Evolutionary conservation across 2,329 filamentous ascomycete genomes (phyloP).

Genomic region (Trichoderma asperellum): DNA sequence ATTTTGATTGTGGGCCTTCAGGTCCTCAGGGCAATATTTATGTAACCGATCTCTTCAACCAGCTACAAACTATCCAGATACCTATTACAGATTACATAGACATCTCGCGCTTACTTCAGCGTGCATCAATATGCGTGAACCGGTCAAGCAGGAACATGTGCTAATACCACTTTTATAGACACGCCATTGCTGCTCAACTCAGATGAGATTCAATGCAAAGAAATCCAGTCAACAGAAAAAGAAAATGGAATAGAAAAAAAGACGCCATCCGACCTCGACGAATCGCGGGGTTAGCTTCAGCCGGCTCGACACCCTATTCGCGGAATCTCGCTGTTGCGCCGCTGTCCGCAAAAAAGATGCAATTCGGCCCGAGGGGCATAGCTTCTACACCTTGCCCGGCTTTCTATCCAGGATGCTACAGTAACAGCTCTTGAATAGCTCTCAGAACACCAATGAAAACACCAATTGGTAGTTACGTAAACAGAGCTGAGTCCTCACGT

Average conservation of each 20-base stretch:
- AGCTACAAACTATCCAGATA: too few species aligned
- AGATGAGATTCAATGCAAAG: neutral
- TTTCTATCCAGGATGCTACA: constrained; percentile 5
- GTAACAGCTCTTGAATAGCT: neutral
- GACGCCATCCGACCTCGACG: neutral
- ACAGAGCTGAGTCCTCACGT: neutral
- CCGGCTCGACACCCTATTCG: constrained; percentile 26
- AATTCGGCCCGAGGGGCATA: constrained; percentile 25
- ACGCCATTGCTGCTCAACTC: neutral
- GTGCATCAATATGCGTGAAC: neutral
- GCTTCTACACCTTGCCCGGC: constrained; percentile 5
- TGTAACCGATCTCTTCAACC: neutral
- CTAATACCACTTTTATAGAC: neutral
- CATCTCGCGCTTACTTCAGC: neutral
- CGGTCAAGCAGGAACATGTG: too few species aligned
- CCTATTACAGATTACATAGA: neutral
- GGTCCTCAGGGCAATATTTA: neutral
- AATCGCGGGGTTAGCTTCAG: constrained; percentile 23
- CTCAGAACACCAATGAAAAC: neutral
- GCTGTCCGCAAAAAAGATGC: neutral
- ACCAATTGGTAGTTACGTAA: neutral
- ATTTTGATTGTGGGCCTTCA: neutral
- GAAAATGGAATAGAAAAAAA: neutral
- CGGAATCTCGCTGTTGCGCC: constrained; percentile 26
- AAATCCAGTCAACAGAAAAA: neutral